A percentile compares a stretch with the other conserved stretches of the same genome.
phyloP scores from a whole-genome alignment of 192 early-diverging fungal genomes.

The Mortierella hygrophila region DNA sequence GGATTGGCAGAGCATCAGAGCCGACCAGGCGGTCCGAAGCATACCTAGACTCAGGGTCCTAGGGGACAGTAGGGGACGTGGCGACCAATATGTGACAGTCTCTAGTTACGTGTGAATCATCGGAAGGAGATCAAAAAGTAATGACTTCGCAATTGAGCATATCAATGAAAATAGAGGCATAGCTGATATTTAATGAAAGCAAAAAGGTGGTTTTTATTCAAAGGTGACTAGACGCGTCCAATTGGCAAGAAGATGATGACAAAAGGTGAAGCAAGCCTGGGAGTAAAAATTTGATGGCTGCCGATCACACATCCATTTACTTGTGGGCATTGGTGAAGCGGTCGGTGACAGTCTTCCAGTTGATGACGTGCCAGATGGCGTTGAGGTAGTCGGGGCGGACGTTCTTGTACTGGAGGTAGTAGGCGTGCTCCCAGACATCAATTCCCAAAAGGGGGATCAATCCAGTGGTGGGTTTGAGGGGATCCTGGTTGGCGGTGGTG shows the following conservation, averaged over 20 bases:
- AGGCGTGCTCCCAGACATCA: slow-evolving; percentile 97
- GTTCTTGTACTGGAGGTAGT: slow-evolving; percentile 98
- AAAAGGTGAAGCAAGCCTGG: not conserved
- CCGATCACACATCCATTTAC: not conserved
- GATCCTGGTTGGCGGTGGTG: slow-evolving; percentile 93
- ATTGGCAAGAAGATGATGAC: not conserved
- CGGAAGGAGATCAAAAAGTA: too few relatives aligned
- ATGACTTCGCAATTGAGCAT: too few relatives aligned
- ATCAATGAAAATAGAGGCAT: too few relatives aligned
- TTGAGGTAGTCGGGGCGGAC: slow-evolving; percentile 96
- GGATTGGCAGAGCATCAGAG: too few relatives aligned
- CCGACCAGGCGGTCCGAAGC: too few relatives aligned
- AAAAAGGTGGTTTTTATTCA: too few relatives aligned
- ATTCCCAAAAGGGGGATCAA: slow-evolving; percentile 89
- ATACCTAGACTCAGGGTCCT: too few relatives aligned
- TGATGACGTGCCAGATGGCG: slow-evolving; percentile 94
- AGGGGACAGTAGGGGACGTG: too few relatives aligned
- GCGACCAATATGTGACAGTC: too few relatives aligned
- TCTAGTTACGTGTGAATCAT: not conserved
- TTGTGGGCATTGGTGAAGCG: slow-evolving; percentile 78
- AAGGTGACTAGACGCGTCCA: not conserved
- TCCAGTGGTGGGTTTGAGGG: slow-evolving; percentile 63
- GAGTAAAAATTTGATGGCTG: not conserved
- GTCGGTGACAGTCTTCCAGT: slow-evolving; percentile 96
- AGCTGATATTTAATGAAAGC: too few relatives aligned